Evolutionary conservation across 139 green algal species (phyloP).

Genomic region (Coccomyxa sp.): DNA sequence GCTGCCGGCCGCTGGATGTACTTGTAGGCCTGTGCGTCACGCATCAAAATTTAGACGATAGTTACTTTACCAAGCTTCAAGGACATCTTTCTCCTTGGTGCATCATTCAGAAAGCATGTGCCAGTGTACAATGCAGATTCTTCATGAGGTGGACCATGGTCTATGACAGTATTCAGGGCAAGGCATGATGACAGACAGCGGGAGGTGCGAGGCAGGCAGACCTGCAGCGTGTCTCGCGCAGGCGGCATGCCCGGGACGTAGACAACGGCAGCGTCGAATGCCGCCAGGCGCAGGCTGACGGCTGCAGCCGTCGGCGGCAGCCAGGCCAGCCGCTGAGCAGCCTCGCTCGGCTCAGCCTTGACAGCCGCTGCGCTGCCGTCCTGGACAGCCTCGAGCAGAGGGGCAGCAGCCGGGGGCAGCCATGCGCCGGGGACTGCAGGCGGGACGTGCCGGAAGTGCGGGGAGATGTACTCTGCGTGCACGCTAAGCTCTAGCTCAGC

Average conservation of each 20-base stretch:
- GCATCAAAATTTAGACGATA: too few species aligned
- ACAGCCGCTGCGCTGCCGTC: background rate
- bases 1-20: conserved; percentile 28
- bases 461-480: conserved; percentile 16
- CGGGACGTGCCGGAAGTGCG: conserved; percentile 30
- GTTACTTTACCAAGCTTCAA: too few species aligned
- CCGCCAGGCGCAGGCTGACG: conserved; percentile 57
- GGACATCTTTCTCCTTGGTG: too few species aligned
- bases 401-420: conserved; percentile 32
- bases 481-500: conserved; percentile 53
- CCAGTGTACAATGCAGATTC: too few species aligned
- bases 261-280: conserved; percentile 59
- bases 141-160: too few species aligned
- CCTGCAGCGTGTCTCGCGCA: conserved; percentile 6
- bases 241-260: conserved; percentile 32
- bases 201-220: background rate
- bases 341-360: background rate
- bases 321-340: conserved; percentile 58
- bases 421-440: conserved; percentile 55
- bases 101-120: too few species aligned
- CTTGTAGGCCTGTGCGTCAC: conserved; percentile 36
- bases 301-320: conserved; percentile 66
- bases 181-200: too few species aligned
- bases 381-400: background rate
- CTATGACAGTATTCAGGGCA: too few species aligned